These are phyloP conservation scores for Ormosia emarginata DNA, from an alignment of 306 rosid species.

Conservation along the genomic window DNA sequence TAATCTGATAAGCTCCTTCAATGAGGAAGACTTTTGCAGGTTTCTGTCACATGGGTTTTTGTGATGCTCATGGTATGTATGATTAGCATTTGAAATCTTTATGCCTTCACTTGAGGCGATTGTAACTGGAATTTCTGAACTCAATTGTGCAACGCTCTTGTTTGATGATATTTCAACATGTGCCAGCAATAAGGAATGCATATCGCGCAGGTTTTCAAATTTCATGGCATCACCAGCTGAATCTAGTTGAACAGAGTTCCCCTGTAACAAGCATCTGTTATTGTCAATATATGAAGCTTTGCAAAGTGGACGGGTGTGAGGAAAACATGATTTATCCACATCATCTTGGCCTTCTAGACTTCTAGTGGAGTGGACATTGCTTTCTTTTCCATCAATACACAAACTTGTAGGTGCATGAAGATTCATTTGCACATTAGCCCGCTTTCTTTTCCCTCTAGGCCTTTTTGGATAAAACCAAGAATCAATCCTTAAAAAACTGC, in stretches of 20 bases:
- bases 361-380: constrained; percentile 1
- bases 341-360: constrained; percentile 14
- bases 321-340: constrained; percentile 28
- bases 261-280: constrained; percentile 14
- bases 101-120: constrained; percentile 20
- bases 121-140: constrained; percentile 24
- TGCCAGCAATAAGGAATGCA: constrained; percentile 24
- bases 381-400: constrained; percentile 41
- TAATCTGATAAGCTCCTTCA: constrained; percentile 51
- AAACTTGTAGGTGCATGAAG: constrained; percentile 10
- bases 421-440: constrained; percentile 25
- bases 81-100: constrained; percentile 21
- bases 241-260: constrained; percentile 9
- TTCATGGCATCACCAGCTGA: constrained; percentile 16
- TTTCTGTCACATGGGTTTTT: constrained; percentile 37
- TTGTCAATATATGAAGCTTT: constrained; percentile 16
- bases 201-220: constrained; percentile 5
- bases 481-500: constrained; percentile 29
- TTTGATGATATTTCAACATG: constrained; percentile 28
- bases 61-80: constrained; percentile 11
- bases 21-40: constrained; percentile 40
- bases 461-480: constrained; percentile 52
- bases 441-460: constrained; percentile 65
- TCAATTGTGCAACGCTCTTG: constrained; percentile 13
- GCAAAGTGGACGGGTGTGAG: not conserved